Evolutionary conservation across 148 eudicot species (phyloP).

Genomic region (Salicornia ramosissima): DNA sequence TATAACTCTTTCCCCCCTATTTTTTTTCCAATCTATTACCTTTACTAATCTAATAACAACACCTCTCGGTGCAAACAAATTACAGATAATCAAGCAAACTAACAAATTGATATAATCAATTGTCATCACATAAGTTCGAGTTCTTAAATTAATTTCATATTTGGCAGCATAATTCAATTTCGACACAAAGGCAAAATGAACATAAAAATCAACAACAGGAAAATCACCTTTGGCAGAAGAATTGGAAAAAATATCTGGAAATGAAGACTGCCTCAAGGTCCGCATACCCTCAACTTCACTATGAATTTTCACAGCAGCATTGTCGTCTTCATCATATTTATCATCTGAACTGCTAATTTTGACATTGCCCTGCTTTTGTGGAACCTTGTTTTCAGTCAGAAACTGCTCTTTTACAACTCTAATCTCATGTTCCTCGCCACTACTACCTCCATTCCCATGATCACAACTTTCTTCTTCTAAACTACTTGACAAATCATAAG

Average conservation of each 20-base stretch:
- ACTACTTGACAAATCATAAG: neutral
- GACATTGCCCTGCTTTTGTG: neutral
- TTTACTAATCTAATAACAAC: too few relatives aligned
- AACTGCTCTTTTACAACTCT: conserved; percentile 7
- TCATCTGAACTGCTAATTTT: neutral
- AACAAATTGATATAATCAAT: too few relatives aligned
- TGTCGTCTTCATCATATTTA: conserved; percentile 2
- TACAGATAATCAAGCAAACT: too few relatives aligned
- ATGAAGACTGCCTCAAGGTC: conserved; percentile 12
- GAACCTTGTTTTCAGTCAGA: conserved; percentile 4
- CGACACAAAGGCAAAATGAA: neutral
- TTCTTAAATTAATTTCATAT: neutral
- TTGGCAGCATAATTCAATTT: neutral
- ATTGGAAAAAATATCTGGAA: conserved; percentile 6
- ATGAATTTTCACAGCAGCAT: conserved; percentile 1
- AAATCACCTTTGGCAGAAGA: conserved; percentile 19
- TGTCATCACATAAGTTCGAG: neutral
- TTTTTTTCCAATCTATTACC: too few relatives aligned
- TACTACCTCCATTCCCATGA: conserved; percentile 2
- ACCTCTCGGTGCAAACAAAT: too few relatives aligned
- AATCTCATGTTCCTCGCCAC: conserved; percentile 8
- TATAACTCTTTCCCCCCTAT: too few relatives aligned
- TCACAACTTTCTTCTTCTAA: conserved; percentile 15
- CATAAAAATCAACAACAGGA: conserved; percentile 2
- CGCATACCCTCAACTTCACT: neutral